Conservation (phyloP, 495 filamentous ascomycete species). For the Penicillium alfredii region DNA sequence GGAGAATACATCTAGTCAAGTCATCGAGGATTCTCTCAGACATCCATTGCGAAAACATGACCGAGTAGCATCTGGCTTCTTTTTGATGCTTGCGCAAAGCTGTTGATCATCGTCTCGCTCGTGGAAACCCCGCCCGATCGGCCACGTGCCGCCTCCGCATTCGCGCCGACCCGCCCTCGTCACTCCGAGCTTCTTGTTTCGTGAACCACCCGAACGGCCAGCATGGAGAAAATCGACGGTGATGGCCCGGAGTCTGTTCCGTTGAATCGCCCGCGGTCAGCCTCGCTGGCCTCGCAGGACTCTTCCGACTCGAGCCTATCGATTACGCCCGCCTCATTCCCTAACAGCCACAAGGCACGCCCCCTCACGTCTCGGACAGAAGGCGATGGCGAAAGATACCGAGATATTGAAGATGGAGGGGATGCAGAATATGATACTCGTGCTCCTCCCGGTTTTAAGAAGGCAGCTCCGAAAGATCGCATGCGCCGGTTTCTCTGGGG, state of each 20-base stretch:
- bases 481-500: conserved; percentile 63
- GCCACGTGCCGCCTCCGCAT: too few species aligned
- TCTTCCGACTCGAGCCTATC: conserved; percentile 38
- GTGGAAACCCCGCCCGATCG: too few species aligned
- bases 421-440: conserved; percentile 18
- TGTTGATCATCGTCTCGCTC: too few species aligned
- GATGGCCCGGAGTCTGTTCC: conserved; percentile 25
- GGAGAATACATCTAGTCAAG: too few species aligned
- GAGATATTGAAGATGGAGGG: conserved; percentile 35
- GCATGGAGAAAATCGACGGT: conserved; percentile 30
- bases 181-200: too few species aligned
- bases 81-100: too few species aligned
- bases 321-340: conserved; percentile 29
- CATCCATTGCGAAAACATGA: too few species aligned
- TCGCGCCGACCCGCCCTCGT: too few species aligned
- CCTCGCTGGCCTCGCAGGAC: conserved; percentile 24
- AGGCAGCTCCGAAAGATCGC: conserved; percentile 23
- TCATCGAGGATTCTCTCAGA: too few species aligned
- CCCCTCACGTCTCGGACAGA: conserved; percentile 9
- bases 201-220: too few species aligned
- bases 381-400: conserved; percentile 23
- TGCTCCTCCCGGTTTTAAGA: too few species aligned
- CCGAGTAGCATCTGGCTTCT: too few species aligned
- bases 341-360: conserved; percentile 25
- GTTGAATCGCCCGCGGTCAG: conserved; percentile 22